A percentile compares a stretch with the other conserved stretches of the same genome.
phyloP scores from a whole-genome alignment of 2,329 filamentous ascomycete species.

The Penicillium sp. region DNA sequence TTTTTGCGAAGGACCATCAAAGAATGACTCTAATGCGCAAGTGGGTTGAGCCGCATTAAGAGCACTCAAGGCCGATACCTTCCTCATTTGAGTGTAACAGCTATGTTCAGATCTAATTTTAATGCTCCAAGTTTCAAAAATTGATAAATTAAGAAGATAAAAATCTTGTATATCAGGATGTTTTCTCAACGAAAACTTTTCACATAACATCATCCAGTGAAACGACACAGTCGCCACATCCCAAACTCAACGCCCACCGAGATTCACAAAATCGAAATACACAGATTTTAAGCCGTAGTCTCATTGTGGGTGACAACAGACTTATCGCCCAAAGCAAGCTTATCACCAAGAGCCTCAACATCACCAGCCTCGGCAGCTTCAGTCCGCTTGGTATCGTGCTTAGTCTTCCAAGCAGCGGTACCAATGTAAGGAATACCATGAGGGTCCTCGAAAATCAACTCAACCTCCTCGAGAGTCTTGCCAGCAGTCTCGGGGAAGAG shows the following conservation, averaged over 20 bases:
- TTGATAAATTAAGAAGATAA: not conserved
- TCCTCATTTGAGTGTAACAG: too few relatives aligned
- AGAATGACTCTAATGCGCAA: not conserved
- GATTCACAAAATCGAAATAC: not conserved
- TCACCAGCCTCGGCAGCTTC: conserved; percentile 30
- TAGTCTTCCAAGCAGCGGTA: conserved; percentile 40
- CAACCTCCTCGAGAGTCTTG: conserved; percentile 73
- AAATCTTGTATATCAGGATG: not conserved
- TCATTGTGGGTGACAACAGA: conserved; percentile 12
- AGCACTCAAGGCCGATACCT: too few relatives aligned
- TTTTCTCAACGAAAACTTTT: not conserved
- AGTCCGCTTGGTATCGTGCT: conserved; percentile 29
- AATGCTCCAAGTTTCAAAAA: not conserved
- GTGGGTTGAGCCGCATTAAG: not conserved
- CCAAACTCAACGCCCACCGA: not conserved
- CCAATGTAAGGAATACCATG: conserved; percentile 37
- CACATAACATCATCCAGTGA: conserved; percentile 5
- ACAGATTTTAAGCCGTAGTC: not conserved
- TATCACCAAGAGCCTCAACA: conserved; percentile 29
- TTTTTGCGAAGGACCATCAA: not conserved
- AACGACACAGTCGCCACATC: not conserved
- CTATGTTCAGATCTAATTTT: not conserved
- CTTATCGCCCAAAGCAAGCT: conserved; percentile 17
- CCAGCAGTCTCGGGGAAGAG: conserved; percentile 44
- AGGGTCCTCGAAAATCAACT: conserved; percentile 61